Conservation (phyloP, 306 rosid species). For the Alnus rubra region DNA sequence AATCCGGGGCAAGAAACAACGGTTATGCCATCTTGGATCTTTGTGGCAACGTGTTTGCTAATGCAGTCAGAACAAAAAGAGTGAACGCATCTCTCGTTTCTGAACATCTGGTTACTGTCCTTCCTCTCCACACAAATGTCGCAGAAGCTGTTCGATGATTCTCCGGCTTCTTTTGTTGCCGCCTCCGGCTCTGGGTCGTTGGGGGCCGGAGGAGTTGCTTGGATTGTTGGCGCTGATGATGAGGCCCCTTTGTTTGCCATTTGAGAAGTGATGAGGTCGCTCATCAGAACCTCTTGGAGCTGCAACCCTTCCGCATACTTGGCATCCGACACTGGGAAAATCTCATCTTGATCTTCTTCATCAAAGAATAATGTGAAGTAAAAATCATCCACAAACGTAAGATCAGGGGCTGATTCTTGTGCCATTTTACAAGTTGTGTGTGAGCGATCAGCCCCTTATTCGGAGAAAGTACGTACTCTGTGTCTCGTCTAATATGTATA, state of each 20-base stretch:
- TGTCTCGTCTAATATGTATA: background rate
- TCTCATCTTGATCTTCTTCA: background rate
- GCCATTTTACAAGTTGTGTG: conserved; percentile 24
- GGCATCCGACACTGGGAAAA: conserved; percentile 27
- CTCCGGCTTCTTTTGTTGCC: background rate
- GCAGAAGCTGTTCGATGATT: conserved; percentile 32
- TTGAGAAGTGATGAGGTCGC: conserved; percentile 23
- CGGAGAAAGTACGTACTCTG: too few species aligned
- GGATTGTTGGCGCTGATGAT: background rate
- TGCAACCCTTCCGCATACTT: conserved; percentile 47
- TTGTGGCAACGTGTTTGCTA: conserved; percentile 48
- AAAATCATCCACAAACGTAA: conserved; percentile 32
- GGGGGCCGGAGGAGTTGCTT: background rate
- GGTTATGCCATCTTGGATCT: conserved; percentile 43
- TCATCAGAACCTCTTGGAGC: conserved; percentile 46
- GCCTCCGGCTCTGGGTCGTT: background rate
- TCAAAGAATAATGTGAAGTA: conserved; percentile 36
- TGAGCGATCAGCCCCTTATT: background rate
- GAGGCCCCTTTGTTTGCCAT: background rate
- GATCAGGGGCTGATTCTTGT: conserved; percentile 6
- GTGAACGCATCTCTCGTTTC: conserved; percentile 39
- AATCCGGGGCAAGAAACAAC: conserved; percentile 47
- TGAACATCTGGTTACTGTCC: conserved; percentile 33
- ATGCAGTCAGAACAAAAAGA: conserved; percentile 53
- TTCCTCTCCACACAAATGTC: conserved; percentile 50